A percentile compares a stretch with the other conserved stretches of the same genome.
Evolutionary conservation across 2,329 filamentous ascomycete species (phyloP).

Genomic region (Alternaria longipes): DNA sequence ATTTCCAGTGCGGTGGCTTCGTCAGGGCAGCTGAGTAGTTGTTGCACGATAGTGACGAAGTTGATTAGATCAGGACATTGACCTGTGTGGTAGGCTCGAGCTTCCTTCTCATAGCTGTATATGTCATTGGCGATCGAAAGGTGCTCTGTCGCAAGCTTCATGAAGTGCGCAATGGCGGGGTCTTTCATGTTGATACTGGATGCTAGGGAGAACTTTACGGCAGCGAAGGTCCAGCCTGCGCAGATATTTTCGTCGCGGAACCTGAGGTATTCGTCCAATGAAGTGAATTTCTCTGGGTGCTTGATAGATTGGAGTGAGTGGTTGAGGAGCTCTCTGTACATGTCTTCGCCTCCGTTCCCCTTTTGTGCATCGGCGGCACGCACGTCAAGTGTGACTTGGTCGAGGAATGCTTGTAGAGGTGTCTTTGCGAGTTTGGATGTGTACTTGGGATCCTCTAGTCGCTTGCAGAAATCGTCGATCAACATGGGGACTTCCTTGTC

Average conservation of each 20-base stretch:
- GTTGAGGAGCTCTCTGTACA: background rate
- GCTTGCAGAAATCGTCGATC: background rate
- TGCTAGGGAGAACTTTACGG: slow-evolving; percentile 49
- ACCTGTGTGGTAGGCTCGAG: background rate
- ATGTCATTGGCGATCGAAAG: background rate
- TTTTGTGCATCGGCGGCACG: background rate
- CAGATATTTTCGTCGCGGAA: background rate
- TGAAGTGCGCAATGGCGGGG: background rate
- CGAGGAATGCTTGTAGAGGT: background rate
- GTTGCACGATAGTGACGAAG: background rate
- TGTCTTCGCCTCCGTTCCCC: background rate
- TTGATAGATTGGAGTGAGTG: background rate
- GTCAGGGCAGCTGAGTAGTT: background rate
- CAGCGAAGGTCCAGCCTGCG: slow-evolving; percentile 31
- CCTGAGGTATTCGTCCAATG: background rate
- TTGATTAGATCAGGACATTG: background rate
- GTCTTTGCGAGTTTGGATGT: background rate
- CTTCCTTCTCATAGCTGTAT: background rate
- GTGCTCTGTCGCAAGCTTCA: background rate
- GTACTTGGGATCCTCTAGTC: background rate
- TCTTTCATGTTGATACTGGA: background rate
- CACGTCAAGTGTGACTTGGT: background rate
- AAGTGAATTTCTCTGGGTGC: background rate
- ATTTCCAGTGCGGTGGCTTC: background rate
- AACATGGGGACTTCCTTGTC: background rate